Percentiles rank a stretch among this genome's conserved stretches.
Evolutionary conservation across 306 rosid species (phyloP).

Genomic region (Quercus engelmannii): DNA sequence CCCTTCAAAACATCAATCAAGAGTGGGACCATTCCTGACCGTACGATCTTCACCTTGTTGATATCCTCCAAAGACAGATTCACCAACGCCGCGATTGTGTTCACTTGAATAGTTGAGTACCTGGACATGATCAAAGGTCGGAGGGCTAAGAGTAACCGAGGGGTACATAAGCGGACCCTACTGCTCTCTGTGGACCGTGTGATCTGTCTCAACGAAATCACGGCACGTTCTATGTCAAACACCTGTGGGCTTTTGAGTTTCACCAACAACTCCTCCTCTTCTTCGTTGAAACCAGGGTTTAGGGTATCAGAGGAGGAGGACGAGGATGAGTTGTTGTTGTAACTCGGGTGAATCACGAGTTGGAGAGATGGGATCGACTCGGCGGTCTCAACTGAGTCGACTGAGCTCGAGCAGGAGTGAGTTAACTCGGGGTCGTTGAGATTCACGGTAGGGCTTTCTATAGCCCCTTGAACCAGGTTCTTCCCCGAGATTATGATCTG

Average conservation of each 20-base stretch:
- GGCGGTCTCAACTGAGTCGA: conserved; percentile 39
- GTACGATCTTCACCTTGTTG: conserved; percentile 80
- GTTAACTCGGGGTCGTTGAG: conserved; percentile 39
- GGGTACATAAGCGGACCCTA: conserved; percentile 52
- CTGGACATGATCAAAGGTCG: conserved; percentile 46
- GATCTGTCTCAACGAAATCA: conserved; percentile 49
- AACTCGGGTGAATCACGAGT: conserved; percentile 48
- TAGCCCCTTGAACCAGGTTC: conserved; percentile 25
- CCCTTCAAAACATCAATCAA: conserved; percentile 58
- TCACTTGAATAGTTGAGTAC: conserved; percentile 52
- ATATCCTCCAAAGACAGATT: conserved; percentile 61
- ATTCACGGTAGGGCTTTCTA: conserved; percentile 29
- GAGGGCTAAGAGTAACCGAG: conserved; percentile 43
- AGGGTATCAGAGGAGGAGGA: conserved; percentile 53
- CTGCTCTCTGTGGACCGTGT: conserved; percentile 54
- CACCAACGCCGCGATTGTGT: conserved; percentile 73
- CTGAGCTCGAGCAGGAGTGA: conserved; percentile 46
- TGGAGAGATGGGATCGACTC: conserved; percentile 45
- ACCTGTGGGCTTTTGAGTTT: conserved; percentile 49
- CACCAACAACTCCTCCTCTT: conserved; percentile 43
- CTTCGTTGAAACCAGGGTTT: conserved; percentile 25
- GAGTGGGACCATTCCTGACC: conserved; percentile 85
- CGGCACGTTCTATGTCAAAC: conserved; percentile 51
- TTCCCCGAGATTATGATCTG: conserved; percentile 8
- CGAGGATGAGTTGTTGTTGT: conserved; percentile 31